These are phyloP conservation scores for Cytospora chrysosperma DNA, from an alignment of 2,329 filamentous ascomycete genomes.

Conservation along the genomic window DNA sequence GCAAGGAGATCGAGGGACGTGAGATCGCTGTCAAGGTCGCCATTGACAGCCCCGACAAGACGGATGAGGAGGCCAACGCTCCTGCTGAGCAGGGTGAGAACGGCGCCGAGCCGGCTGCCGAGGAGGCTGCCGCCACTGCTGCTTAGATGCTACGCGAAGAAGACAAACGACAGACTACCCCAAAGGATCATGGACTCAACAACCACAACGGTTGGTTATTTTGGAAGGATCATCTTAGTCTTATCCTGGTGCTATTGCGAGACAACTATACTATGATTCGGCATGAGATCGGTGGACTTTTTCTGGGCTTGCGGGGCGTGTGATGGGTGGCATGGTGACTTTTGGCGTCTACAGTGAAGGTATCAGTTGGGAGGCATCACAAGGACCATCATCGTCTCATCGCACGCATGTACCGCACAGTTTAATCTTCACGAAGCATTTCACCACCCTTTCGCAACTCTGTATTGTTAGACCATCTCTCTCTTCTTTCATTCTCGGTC, in stretches of 20 bases:
- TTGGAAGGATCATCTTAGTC: conserved; percentile 23
- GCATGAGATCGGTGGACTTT: conserved; percentile 26
- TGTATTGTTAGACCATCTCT: conserved; percentile 38
- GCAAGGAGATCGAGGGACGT: conserved; percentile 97
- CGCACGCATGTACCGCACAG: conserved; percentile 29
- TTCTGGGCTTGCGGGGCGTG: conserved; percentile 26
- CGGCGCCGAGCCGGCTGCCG: conserved; percentile 31
- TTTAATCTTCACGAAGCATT: conserved; percentile 30
- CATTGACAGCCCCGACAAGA: conserved; percentile 98
- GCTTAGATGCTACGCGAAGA: conserved; percentile 31
- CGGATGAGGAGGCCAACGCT: conserved; percentile 75
- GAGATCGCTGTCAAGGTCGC: conserved; percentile 99
- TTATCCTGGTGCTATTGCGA: conserved; percentile 21
- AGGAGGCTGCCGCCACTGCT: conserved; percentile 30
- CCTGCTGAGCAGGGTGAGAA: conserved; percentile 42
- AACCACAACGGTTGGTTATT: conserved; percentile 8
- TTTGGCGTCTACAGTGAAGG: conserved; percentile 25
- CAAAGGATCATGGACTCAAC: conserved; percentile 12
- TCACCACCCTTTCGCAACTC: conserved; percentile 25
- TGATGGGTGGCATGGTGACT: conserved; percentile 8
- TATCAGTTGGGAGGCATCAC: conserved; percentile 32
- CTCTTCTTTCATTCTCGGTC: conserved; percentile 35
- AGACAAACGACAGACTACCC: conserved; percentile 1
- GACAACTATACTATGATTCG: conserved; percentile 27
- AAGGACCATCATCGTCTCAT: conserved; percentile 35